These are phyloP conservation scores for Venustampulla echinocandica DNA, from an alignment of 495 filamentous ascomycete species.

Conservation along the genomic window DNA sequence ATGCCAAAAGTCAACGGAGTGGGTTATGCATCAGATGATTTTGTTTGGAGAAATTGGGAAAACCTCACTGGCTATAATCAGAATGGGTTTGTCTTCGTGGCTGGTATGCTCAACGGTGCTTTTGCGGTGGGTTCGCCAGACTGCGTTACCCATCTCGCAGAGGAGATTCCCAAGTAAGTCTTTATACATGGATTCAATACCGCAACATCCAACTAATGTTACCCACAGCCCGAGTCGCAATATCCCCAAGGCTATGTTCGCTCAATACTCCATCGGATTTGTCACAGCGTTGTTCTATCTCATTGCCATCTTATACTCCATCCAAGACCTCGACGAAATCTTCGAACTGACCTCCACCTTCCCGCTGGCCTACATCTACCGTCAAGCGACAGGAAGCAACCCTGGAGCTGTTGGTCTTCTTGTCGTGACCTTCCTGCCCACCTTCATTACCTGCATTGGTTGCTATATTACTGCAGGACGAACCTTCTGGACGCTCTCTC, in stretches of 20 bases:
- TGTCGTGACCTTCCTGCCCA: constrained; percentile 58
- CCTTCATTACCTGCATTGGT: constrained; percentile 50
- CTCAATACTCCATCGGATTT: constrained; percentile 52
- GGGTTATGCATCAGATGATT: constrained; percentile 44
- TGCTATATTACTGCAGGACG: constrained; percentile 20
- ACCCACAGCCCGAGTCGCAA: constrained; percentile 40
- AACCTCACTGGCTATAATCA: constrained; percentile 23
- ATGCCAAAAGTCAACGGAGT: constrained; percentile 50
- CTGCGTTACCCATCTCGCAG: constrained; percentile 66
- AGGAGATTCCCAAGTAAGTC: constrained; percentile 57
- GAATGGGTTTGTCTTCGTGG: constrained; percentile 67
- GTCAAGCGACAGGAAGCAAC: constrained; percentile 56
- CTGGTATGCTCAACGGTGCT: constrained; percentile 78
- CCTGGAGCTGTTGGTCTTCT: constrained; percentile 58
- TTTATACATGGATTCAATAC: background rate
- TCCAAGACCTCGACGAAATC: constrained; percentile 55
- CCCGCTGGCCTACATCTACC: constrained; percentile 71
- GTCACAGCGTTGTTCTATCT: constrained; percentile 65
- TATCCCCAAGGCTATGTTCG: constrained; percentile 53
- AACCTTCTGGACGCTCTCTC: constrained; percentile 67
- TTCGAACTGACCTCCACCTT: constrained; percentile 49
- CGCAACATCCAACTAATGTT: background rate
- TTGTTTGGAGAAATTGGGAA: constrained; percentile 44
- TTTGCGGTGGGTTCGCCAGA: constrained; percentile 79
- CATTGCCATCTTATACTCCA: constrained; percentile 64